These are phyloP conservation scores for Tylopilus sp. DNA, from an alignment of 1,284 basidiomycete species.

Conservation along the genomic window DNA sequence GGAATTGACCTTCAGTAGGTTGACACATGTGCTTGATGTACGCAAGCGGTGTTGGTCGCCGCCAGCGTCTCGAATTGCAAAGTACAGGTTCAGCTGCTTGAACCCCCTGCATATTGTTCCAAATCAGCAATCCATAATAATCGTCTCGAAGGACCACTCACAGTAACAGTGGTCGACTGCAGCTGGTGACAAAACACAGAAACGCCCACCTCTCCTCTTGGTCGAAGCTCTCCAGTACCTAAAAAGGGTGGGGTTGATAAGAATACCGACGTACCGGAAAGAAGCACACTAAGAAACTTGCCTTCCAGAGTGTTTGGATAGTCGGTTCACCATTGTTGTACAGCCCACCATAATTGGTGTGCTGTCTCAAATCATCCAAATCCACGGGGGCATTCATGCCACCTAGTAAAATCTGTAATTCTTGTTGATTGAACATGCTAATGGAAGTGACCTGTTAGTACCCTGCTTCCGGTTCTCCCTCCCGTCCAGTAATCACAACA, in stretches of 20 bases:
- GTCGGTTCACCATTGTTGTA: constrained; percentile 78
- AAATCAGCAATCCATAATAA: background rate
- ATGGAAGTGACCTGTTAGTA: constrained; percentile 20
- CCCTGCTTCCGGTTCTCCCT: background rate
- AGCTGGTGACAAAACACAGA: constrained; percentile 91
- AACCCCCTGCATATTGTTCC: constrained; percentile 70
- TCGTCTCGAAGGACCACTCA: constrained; percentile 48
- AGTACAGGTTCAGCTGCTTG: constrained; percentile 87
- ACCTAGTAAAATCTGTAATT: constrained; percentile 87
- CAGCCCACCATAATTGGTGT: constrained; percentile 85
- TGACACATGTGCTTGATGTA: constrained; percentile 88
- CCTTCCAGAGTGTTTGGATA: constrained; percentile 83
- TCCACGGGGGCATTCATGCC: constrained; percentile 88
- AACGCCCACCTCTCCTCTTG: constrained; percentile 79
- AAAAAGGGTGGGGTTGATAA: too few relatives aligned
- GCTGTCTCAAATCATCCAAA: constrained; percentile 78
- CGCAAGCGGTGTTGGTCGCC: constrained; percentile 82
- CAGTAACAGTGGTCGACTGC: constrained; percentile 89
- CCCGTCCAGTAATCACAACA: background rate
- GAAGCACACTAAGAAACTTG: constrained; percentile 41
- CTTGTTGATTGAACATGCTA: constrained; percentile 96
- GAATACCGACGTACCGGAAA: too few relatives aligned
- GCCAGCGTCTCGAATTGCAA: constrained; percentile 86
- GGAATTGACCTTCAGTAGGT: constrained; percentile 76
- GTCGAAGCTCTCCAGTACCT: constrained; percentile 81